Base-by-base conservation (phyloP, 2,329 filamentous ascomycete species). In the Drechslerella coelobrocha region DNA sequence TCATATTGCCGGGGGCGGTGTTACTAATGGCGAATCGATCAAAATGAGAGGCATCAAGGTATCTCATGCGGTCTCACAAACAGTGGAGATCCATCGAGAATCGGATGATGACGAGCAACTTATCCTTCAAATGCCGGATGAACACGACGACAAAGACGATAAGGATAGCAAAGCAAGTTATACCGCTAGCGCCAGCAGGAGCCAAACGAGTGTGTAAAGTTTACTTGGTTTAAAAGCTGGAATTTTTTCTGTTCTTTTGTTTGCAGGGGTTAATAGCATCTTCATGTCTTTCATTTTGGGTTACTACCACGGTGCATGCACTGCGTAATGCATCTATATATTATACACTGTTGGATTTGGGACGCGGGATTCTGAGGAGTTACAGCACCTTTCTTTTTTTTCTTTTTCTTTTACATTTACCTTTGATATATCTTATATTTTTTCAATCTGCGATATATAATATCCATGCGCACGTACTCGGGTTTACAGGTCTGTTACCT, bases 41-140 rank as follows among this genome's bases (percentile, higher is more conserved):
- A 63, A 59, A 24, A 62, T 71, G 66, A 71, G 60, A 41, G 66
- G 66, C 6, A 71, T 71, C 37, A 71, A 71, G 21, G 47, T 71
- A 2, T 71, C 59, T 4, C 66, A 71, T 45, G 66, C 54, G 0
- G 66, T 71, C 4, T 71, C 66, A 3, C 66, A 71, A 37, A 71
- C 66, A 1, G 50, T 71, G 21, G 66, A 71, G 24, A 41, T 17
- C n/a, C 9, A 14, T 41, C 37, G 37, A 8, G n/a, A 41, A 12
- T 34, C 56, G 37, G 56, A 61, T 12, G 59, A 62, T 12, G 59
- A 62, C 3, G 54, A 34, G 6, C 43, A 71, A 17, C 57, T 71
- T 26, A 62, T 62, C 9, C 37, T 41, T 12, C 4, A 5, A 55
- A 56, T 51, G 47, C 57, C 37, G 7, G 52, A 62, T 2, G 29